Percentiles rank a stretch among this genome's conserved stretches.
Conservation (phyloP, 352 stramenopile species). For the Phytopythium cucurbitacearum region DNA sequence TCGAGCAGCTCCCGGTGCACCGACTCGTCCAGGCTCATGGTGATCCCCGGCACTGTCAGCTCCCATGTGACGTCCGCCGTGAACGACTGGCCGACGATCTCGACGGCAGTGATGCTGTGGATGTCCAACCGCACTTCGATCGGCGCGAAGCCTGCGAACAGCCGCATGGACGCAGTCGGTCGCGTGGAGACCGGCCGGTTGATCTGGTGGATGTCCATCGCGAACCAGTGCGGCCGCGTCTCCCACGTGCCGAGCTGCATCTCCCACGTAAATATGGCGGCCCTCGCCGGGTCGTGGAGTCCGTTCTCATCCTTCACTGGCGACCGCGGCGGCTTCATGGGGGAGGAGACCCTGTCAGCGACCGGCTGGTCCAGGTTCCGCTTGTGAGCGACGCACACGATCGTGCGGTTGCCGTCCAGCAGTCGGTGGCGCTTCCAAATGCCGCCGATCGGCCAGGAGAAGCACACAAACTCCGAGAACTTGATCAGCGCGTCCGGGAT, state of each 20-base stretch:
- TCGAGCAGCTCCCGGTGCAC: constrained; percentile 33
- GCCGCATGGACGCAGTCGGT: constrained; percentile 3
- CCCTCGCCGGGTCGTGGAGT: constrained; percentile 6
- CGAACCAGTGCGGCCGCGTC: constrained; percentile 37
- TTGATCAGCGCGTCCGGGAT: constrained; percentile 24
- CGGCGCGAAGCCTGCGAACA: constrained; percentile 31
- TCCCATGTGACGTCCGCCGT: constrained; percentile 43
- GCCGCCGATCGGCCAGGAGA: constrained; percentile 42
- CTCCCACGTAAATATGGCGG: constrained; percentile 45
- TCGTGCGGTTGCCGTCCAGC: constrained; percentile 16
- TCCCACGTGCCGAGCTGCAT: constrained; percentile 51
- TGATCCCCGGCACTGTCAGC: constrained; percentile 33
- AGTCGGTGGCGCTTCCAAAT: constrained; percentile 45
- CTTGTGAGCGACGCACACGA: constrained; percentile 35
- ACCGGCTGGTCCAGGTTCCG: constrained; percentile 27
- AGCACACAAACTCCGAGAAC: constrained; percentile 35
- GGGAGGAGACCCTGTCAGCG: constrained; percentile 11
- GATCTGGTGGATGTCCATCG: constrained; percentile 30
- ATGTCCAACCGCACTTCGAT: constrained; percentile 27
- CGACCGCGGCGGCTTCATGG: background rate
- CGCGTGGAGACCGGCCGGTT: background rate
- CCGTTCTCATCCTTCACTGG: background rate
- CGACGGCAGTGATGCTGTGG: constrained; percentile 30
- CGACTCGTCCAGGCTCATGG: constrained; percentile 30
- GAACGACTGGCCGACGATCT: constrained; percentile 41